Base-by-base conservation (phyloP, 305 asterid species). In the Salvia sclarea region DNA sequence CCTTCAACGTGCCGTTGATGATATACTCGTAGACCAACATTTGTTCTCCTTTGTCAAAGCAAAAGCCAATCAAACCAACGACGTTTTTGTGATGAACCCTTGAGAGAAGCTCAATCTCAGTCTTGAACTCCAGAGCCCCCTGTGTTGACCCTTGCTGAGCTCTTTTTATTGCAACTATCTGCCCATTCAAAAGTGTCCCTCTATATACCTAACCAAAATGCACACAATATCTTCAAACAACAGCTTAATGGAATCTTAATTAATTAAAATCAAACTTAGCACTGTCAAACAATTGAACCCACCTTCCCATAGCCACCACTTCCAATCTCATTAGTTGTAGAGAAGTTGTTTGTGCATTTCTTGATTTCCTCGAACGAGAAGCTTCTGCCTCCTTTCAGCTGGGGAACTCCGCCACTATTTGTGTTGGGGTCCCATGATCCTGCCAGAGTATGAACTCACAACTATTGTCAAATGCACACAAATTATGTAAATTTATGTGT, bases 21-120 rank as follows among this genome's bases (percentile, higher is more conserved):
- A 85, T 77, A 5, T 73, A 85, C 60, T 87, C 95, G 49, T 87
- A 87, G 22, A 87, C 81, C 83, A 87, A 47, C 95, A 85, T 85
- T 18, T 85, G 91, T 66, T 87, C 95, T 6, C 79, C 83, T 18
- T 80, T 82, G 73, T 78, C 83, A 44, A 87, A 87, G 55, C 89
- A 87, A 58, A 87, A 87, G 2, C 95, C 95, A 8, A 87, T 73
- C 6, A 87, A 81, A 55, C 81, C 40, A 37, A 87, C 91, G 0
- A 87, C 76, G 56, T 87, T 87, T 66, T 72, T 87, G 84, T 87
- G 95, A 81, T 87, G 95, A 71, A 85, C 90, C 69, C 95, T 78
- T 0, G 95, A 87, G 67, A 87, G 91, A 69, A 87, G 83, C 80
- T 87, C 95, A 48, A 87, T 87, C 85, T 85, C 91, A 5, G 84